Evolutionary conservation across 106 monocot genomes (phyloP), one percentile per base, ranked within the genome.

Genomic region (Narthecium ossifragum): DNA sequence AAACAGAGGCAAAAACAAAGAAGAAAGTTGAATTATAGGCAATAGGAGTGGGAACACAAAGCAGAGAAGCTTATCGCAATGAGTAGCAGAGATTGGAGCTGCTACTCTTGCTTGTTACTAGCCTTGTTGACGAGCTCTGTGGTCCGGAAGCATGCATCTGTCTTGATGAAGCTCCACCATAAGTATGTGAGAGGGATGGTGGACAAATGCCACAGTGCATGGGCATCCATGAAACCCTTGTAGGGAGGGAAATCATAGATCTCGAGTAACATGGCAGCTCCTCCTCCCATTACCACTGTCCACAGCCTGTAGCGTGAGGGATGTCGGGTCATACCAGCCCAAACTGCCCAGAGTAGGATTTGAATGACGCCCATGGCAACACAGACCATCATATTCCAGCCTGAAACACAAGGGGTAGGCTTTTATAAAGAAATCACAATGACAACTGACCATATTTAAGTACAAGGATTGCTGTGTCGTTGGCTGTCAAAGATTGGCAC

Each of bases 311-410:
- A 67, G 31, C 80, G 63, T 14, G 86, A 70, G 6, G 96, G 90
- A 28, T 98, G 96, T 2, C 23, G 69, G 34, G 60, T 76, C 14
- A 79, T 15, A 11, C 83, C 96, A 26, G 80, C 90, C 90, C 96
- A 96, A 18, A 90, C 64, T 32, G 86, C 73, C 96, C 96, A 96
- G 34, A 70, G 29, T 1, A 83, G 61, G 36, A 96, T 80, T 58
- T 90, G 90, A 31, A 40, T 51, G 6, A 79, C 46, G 26, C 68
- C 96, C 86, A 96, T 86, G 18, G 47, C 62, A 10, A 90, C 28
- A 26, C 90, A 96, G 5, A 96, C 90, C 67, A 76, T 83, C 90
- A 96, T 96, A 48, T 96, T 96, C 80, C 80, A 84, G 11, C 90
- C 96, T 96, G 83, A 46, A 43, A 53, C 11, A 37, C 32, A 48